A percentile compares a stretch with the other conserved stretches of the same genome.
Conservation (phyloP, 768 basidiomycete species). For the Cystobasidium onofrii region DNA sequence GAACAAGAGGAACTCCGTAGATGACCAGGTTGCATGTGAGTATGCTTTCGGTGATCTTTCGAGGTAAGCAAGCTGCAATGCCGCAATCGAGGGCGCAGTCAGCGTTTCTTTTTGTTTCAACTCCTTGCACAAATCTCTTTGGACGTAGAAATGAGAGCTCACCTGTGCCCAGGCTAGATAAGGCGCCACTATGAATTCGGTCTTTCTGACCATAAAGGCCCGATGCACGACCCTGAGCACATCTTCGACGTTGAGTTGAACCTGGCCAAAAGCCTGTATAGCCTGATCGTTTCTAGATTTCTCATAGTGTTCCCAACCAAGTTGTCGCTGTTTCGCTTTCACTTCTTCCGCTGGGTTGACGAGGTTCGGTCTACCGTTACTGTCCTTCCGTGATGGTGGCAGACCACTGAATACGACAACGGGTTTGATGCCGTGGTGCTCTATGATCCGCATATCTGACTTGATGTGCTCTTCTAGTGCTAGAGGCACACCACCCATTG, state of each 20-base stretch:
- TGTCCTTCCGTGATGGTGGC: constrained; percentile 55
- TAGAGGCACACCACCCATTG: constrained; percentile 88
- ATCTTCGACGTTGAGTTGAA: constrained; percentile 48
- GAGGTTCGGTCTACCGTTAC: constrained; percentile 40
- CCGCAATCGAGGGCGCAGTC: neutral
- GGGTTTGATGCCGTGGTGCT: constrained; percentile 87
- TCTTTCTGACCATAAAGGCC: constrained; percentile 85
- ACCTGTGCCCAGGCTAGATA: constrained; percentile 96
- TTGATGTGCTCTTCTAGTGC: constrained; percentile 74
- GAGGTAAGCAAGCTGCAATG: constrained; percentile 75
- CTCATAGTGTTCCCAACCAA: constrained; percentile 89
- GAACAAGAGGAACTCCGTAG: constrained; percentile 82
- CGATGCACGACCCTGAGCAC: constrained; percentile 87
- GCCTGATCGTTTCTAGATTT: constrained; percentile 81
- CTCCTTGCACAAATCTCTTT: too few relatives aligned
- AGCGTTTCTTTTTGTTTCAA: too few relatives aligned
- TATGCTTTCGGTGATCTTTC: constrained; percentile 86
- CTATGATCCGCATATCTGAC: constrained; percentile 77
- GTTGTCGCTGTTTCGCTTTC: constrained; percentile 67
- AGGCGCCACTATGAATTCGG: constrained; percentile 92
- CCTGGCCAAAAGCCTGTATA: constrained; percentile 61
- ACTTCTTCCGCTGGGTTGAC: constrained; percentile 44
- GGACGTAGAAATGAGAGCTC: constrained; percentile 21
- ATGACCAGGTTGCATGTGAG: constrained; percentile 85
- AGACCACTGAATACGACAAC: constrained; percentile 97